Conservation (phyloP, 441 rosid genomes). For the Arabidopsis hybrid region DNA sequence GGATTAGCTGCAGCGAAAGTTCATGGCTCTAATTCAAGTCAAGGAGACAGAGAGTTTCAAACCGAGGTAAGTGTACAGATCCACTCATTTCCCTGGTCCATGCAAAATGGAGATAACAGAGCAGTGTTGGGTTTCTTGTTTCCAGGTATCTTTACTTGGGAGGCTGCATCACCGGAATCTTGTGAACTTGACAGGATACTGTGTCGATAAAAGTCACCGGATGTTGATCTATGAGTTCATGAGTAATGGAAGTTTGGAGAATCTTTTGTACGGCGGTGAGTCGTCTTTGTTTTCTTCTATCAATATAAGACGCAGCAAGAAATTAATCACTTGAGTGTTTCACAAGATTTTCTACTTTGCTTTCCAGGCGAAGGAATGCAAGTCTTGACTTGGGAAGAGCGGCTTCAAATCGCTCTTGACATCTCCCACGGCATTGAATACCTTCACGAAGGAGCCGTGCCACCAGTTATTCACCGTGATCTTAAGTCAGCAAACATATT, state of each 20-base stretch:
- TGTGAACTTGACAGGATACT: slow-evolving; percentile 91
- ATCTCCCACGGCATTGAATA: slow-evolving; percentile 95
- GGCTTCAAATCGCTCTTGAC: slow-evolving; percentile 89
- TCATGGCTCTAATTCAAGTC: slow-evolving; percentile 90
- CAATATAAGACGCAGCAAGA: not conserved
- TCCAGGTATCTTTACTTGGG: slow-evolving; percentile 79
- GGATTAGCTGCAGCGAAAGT: slow-evolving; percentile 85
- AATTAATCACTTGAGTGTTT: slow-evolving; percentile 20
- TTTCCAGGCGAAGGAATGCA: slow-evolving; percentile 58
- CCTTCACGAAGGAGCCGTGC: slow-evolving; percentile 99
- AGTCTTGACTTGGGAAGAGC: slow-evolving; percentile 80
- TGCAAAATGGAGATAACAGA: slow-evolving; percentile 16
- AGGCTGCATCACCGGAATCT: slow-evolving; percentile 97
- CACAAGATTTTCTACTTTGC: slow-evolving; percentile 14
- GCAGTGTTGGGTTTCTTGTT: slow-evolving; percentile 33
- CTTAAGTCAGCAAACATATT: slow-evolving; percentile 95
- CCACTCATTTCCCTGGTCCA: not conserved
- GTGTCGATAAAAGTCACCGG: slow-evolving; percentile 80
- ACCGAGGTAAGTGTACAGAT: slow-evolving; percentile 69
- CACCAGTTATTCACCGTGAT: slow-evolving; percentile 95
- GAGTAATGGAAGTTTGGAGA: slow-evolving; percentile 94
- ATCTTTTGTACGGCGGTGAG: slow-evolving; percentile 73
- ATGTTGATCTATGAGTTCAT: slow-evolving; percentile 95
- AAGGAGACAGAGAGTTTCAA: slow-evolving; percentile 94
- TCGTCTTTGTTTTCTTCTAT: slow-evolving; percentile 12